phyloP scores from a whole-genome alignment of 148 eudicot species.

The Heliosperma pusillum region DNA sequence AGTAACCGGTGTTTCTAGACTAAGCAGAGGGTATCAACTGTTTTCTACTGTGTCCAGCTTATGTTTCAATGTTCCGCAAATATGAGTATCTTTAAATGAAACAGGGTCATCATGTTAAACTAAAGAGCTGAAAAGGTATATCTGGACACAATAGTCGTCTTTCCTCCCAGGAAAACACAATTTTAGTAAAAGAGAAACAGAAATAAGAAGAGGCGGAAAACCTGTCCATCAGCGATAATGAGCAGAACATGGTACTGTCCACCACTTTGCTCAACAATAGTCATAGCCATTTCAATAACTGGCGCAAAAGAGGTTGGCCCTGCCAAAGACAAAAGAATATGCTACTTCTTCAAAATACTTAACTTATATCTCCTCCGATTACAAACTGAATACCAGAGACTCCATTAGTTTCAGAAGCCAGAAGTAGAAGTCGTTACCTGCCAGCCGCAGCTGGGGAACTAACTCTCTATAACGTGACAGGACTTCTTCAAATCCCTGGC shows the following conservation, averaged over 20 bases:
- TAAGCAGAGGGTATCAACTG: background rate
- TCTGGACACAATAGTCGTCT: too few relatives aligned
- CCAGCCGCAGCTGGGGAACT: conserved; percentile 77
- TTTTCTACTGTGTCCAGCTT: background rate
- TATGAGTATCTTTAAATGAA: too few relatives aligned
- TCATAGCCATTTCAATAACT: conserved; percentile 89
- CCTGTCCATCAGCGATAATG: conserved; percentile 99
- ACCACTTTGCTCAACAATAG: conserved; percentile 89
- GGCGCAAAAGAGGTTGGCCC: conserved; percentile 99
- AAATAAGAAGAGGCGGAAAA: conserved; percentile 8
- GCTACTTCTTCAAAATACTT: background rate
- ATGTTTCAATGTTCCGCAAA: background rate
- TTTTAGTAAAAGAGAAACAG: background rate
- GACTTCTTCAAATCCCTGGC: conserved; percentile 95
- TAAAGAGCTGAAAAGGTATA: background rate
- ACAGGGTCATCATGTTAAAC: background rate
- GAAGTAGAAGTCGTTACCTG: conserved; percentile 47
- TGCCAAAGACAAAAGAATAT: conserved; percentile 25
- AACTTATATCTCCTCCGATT: background rate
- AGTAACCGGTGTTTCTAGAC: background rate
- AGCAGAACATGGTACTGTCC: conserved; percentile 96
- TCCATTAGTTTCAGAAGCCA: conserved; percentile 2
- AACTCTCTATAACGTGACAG: conserved; percentile 75
- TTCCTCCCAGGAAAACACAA: background rate
- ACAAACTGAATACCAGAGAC: background rate